These are phyloP conservation scores for Xylaria venustula DNA, from an alignment of 495 filamentous ascomycete species.

Conservation along the genomic window DNA sequence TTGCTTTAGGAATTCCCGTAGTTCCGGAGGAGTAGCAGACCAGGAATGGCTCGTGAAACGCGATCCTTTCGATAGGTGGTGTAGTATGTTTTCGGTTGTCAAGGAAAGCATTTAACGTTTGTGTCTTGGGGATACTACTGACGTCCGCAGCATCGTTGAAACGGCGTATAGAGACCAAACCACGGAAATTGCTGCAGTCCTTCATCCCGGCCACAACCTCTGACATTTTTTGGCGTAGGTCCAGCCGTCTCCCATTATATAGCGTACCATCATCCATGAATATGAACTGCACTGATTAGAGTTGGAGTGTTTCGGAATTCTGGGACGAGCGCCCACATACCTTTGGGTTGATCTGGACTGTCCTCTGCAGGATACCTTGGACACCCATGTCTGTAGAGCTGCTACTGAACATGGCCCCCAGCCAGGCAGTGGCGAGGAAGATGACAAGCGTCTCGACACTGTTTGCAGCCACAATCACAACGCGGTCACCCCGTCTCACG, in stretches of 20 bases:
- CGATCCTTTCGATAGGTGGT: constrained; percentile 57
- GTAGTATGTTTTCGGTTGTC: constrained; percentile 32
- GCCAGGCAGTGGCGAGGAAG: constrained; percentile 59
- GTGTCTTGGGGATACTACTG: constrained; percentile 48
- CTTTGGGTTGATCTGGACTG: constrained; percentile 68
- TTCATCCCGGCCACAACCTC: constrained; percentile 62
- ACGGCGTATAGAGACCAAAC: constrained; percentile 64
- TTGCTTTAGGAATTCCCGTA: constrained; percentile 73
- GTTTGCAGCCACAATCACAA: constrained; percentile 70
- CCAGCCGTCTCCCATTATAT: constrained; percentile 74
- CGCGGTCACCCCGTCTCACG: constrained; percentile 65
- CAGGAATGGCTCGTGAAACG: constrained; percentile 68
- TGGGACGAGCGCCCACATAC: constrained; percentile 17
- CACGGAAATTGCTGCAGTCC: constrained; percentile 57
- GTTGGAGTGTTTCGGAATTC: background rate
- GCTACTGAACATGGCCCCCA: constrained; percentile 71
- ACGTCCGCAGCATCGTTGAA: constrained; percentile 62
- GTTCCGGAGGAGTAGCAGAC: constrained; percentile 73
- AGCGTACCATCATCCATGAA: constrained; percentile 77
- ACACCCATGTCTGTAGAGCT: constrained; percentile 78
- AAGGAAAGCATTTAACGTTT: constrained; percentile 56
- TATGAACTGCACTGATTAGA: constrained; percentile 44
- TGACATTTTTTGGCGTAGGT: constrained; percentile 68
- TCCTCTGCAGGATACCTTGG: constrained; percentile 70
- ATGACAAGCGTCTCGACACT: constrained; percentile 69